Conservation (phyloP, 1,284 basidiomycete genomes). For the Apiotrichum porosum region DNA sequence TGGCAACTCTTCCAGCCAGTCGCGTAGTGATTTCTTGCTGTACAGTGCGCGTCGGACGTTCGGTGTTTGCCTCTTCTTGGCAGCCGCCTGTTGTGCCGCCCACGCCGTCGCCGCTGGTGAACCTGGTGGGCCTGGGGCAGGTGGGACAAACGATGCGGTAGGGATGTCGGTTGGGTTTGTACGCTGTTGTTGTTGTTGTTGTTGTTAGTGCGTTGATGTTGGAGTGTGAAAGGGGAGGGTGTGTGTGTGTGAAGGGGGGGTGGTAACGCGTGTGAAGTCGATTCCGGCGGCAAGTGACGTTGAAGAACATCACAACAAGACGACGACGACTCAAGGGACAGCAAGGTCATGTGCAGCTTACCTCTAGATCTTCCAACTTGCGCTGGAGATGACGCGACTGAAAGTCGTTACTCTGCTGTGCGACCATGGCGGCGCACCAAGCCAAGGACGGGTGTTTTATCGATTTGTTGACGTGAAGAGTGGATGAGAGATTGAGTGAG, state of each 20-base stretch:
- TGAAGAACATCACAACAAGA: too few species aligned
- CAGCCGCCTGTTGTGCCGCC: slow-evolving; percentile 4
- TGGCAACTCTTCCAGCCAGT: slow-evolving; percentile 46
- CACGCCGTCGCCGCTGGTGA: slow-evolving; percentile 1
- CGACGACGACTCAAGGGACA: too few species aligned
- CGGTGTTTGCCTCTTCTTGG: slow-evolving; percentile 44
- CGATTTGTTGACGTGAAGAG: neutral
- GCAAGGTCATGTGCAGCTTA: slow-evolving; percentile 6
- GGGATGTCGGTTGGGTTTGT: slow-evolving; percentile 48
- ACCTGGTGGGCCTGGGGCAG: slow-evolving; percentile 1
- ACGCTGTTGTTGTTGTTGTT: too few species aligned
- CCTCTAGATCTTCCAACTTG: slow-evolving; percentile 46
- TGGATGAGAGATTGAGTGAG: neutral
- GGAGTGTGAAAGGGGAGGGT: neutral
- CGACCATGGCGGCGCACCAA: slow-evolving; percentile 3
- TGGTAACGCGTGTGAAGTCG: too few species aligned
- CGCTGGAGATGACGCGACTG: slow-evolving; percentile 32
- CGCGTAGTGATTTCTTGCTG: slow-evolving; percentile 40
- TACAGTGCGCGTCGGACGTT: slow-evolving; percentile 44
- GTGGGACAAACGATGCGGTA: slow-evolving; percentile 34
- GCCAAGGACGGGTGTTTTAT: neutral
- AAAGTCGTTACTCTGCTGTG: slow-evolving; percentile 32
- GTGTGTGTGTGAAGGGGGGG: neutral
- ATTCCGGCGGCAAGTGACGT: too few species aligned
- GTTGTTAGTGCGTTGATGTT: too few species aligned